Conservation (phyloP, 2,329 filamentous ascomycete species). For the Ceratocystis albifundus region DNA sequence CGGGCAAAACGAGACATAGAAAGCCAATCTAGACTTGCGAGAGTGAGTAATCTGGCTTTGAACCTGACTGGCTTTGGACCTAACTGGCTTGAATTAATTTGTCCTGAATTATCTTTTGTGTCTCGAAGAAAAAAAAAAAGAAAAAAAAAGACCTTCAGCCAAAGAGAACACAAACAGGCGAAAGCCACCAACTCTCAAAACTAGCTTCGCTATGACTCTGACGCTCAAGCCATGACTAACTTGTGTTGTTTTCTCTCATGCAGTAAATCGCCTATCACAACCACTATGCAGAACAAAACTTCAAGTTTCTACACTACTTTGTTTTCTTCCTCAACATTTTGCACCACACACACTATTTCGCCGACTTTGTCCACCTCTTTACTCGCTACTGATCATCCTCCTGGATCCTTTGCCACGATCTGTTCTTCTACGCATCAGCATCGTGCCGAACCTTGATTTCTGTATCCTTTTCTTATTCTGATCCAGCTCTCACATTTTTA, state of each 20-base stretch:
- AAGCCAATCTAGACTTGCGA: not conserved
- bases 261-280: constrained; percentile 14
- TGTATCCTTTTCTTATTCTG: not conserved
- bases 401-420: not conserved
- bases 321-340: constrained; percentile 11
- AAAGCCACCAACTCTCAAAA: not conserved
- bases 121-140: too few species aligned
- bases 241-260: not conserved
- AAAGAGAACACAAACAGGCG: not conserved
- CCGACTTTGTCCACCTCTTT: constrained; percentile 6
- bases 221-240: constrained; percentile 9
- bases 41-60: not conserved
- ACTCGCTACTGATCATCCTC: constrained; percentile 19
- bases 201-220: not conserved
- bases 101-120: not conserved
- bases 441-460: constrained; percentile 18
- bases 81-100: not conserved
- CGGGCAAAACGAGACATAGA: not conserved
- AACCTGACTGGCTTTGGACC: too few species aligned
- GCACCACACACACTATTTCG: constrained; percentile 12
- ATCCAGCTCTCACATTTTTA: not conserved
- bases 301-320: constrained; percentile 15
- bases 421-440: constrained; percentile 15
- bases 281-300: constrained; percentile 21
- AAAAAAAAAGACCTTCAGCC: not conserved